These are phyloP conservation scores for Aspergillus sclerotiicarbonarius DNA, from an alignment of 495 filamentous ascomycete species.

Conservation along the genomic window DNA sequence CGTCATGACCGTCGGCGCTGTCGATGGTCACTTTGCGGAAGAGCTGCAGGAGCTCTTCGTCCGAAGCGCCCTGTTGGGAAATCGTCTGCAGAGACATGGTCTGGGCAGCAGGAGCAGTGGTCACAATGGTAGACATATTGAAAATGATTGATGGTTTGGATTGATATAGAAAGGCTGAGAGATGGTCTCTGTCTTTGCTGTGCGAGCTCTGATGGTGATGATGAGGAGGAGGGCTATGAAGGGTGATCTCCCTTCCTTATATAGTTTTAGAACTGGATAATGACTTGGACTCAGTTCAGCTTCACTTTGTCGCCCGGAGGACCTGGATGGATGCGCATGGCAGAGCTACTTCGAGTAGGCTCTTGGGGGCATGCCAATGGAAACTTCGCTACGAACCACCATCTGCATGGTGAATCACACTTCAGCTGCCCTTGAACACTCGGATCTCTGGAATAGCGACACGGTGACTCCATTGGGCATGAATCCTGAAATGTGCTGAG, in stretches of 20 bases:
- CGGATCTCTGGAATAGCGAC: background rate
- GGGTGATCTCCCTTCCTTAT: background rate
- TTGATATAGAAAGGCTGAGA: background rate
- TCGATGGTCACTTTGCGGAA: constrained; percentile 2
- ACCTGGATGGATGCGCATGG: background rate
- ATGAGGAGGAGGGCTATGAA: background rate
- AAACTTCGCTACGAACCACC: background rate
- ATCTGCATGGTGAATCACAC: background rate
- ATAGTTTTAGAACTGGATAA: background rate
- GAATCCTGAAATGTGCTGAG: background rate
- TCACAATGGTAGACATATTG: background rate
- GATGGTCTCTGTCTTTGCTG: background rate
- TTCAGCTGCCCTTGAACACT: background rate
- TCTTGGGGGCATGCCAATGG: background rate
- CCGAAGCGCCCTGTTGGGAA: background rate
- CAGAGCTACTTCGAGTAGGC: background rate
- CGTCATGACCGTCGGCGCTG: background rate
- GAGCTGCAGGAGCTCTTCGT: constrained; percentile 1
- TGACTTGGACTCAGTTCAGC: background rate
- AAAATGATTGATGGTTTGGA: background rate
- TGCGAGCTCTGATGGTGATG: background rate
- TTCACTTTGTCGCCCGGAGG: background rate
- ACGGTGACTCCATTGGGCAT: background rate
- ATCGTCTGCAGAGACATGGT: background rate
- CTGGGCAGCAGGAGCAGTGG: background rate